Evolutionary conservation across 208 protist species (phyloP).

Genomic region (Crithidia bombi): DNA sequence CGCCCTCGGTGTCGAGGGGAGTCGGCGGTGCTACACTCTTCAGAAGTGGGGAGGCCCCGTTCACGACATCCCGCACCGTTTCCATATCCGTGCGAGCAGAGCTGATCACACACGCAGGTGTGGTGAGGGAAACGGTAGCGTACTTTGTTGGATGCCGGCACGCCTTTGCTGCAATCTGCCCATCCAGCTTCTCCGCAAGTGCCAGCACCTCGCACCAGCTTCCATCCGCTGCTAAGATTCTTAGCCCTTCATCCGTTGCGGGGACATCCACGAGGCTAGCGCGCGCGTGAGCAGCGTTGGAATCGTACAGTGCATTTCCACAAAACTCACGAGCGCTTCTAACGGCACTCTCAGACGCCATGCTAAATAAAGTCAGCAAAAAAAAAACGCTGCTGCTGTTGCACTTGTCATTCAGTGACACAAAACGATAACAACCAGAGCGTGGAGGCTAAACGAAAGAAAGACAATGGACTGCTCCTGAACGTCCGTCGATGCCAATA

Average conservation of each 20-base stretch:
- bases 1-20: not conserved
- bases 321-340: constrained; percentile 29
- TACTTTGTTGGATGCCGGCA: constrained; percentile 14
- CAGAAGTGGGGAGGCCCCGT: not conserved
- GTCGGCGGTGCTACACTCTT: not conserved
- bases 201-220: constrained; percentile 72
- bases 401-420: no score
- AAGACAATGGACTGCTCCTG: no score
- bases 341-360: constrained; percentile 32
- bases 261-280: constrained; percentile 40
- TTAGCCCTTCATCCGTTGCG: constrained; percentile 61
- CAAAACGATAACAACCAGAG: no score
- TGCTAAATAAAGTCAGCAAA: constrained; percentile 6
- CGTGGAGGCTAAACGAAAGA: no score
- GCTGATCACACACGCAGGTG: not conserved
- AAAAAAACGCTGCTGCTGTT: constrained; percentile 8
- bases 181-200: constrained; percentile 62
- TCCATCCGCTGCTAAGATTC: constrained; percentile 56
- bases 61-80: not conserved
- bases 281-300: constrained; percentile 13
- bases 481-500: no score
- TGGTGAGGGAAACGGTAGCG: not conserved
- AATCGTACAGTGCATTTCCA: constrained; percentile 21
- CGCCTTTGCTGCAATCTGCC: constrained; percentile 36
- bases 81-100: not conserved